A percentile compares a stretch with the other conserved stretches of the same genome.
Evolutionary conservation across 108 stramenopile genomes (phyloP).

Genomic region (Mediolabrus comicus): DNA sequence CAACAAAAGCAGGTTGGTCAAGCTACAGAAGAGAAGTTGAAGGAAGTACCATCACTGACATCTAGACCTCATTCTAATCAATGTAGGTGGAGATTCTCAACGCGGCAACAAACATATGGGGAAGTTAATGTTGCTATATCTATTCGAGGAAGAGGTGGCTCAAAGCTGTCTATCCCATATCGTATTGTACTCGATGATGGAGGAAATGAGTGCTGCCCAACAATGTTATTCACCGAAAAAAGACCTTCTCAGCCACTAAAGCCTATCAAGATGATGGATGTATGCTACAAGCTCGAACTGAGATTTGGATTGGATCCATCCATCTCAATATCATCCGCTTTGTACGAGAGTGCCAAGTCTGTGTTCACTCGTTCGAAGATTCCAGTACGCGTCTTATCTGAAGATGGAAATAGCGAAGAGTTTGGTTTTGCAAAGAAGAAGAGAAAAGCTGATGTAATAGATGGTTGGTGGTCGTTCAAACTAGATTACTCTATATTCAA

Average conservation of each 20-base stretch:
- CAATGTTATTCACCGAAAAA: conserved; percentile 31
- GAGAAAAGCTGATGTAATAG: background rate
- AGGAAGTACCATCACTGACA: background rate
- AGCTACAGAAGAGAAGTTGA: conserved; percentile 5
- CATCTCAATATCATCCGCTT: conserved; percentile 1
- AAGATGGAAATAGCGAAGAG: conserved; percentile 7
- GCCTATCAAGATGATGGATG: conserved; percentile 36
- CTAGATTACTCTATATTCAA: background rate
- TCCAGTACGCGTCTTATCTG: conserved; percentile 10
- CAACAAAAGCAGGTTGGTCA: conserved; percentile 9
- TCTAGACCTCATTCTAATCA: conserved; percentile 7
- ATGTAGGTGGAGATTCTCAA: conserved; percentile 48
- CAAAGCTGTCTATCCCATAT: conserved; percentile 2
- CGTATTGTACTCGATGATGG: conserved; percentile 11
- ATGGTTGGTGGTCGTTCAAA: conserved; percentile 18
- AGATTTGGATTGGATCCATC: conserved; percentile 28
- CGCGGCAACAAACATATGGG: conserved; percentile 55
- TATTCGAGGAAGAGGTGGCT: conserved; percentile 55
- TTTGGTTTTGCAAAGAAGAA: conserved; percentile 4
- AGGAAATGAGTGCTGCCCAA: conserved; percentile 14
- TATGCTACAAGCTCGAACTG: conserved; percentile 40
- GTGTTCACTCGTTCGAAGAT: conserved; percentile 31
- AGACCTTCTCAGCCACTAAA: conserved; percentile 19
- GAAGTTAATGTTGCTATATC: conserved; percentile 36
- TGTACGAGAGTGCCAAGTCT: conserved; percentile 24